phyloP scores from a whole-genome alignment of 345 rosid genomes.

The Eucalyptus regnans region DNA sequence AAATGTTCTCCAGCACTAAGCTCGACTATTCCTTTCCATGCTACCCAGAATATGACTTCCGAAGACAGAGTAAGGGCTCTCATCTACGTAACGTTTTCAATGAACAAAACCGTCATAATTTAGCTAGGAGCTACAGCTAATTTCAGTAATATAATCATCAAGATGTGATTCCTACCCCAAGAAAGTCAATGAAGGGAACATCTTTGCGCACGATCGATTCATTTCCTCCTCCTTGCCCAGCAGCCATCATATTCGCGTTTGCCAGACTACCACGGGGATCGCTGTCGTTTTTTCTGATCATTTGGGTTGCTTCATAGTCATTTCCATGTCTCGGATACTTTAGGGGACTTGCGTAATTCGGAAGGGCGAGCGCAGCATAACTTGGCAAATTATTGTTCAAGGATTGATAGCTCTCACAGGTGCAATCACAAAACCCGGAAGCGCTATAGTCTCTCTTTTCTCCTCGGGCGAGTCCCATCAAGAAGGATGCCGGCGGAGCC shows the following conservation, averaged over 20 bases:
- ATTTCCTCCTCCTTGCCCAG: slow-evolving; percentile 10
- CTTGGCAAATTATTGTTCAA: not conserved
- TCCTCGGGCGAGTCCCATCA: not conserved
- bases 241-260: not conserved
- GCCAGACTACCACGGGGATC: not conserved
- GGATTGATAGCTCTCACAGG: not conserved
- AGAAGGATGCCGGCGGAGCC: not conserved
- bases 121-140: not conserved
- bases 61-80: not conserved
- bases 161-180: slow-evolving; percentile 64
- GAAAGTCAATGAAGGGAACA: slow-evolving; percentile 35
- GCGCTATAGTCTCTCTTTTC: not conserved
- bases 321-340: not conserved
- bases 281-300: not conserved
- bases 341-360: not conserved
- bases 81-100: not conserved
- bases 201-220: slow-evolving; percentile 10
- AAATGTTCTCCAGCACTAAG: not conserved
- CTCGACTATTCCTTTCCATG: not conserved
- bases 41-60: not conserved
- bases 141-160: slow-evolving; percentile 5
- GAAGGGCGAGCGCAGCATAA: not conserved
- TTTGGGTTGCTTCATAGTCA: not conserved
- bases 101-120: not conserved
- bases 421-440: not conserved